Conservation (phyloP, 2,329 filamentous ascomycete genomes). For the Aspergillus intermedius region DNA sequence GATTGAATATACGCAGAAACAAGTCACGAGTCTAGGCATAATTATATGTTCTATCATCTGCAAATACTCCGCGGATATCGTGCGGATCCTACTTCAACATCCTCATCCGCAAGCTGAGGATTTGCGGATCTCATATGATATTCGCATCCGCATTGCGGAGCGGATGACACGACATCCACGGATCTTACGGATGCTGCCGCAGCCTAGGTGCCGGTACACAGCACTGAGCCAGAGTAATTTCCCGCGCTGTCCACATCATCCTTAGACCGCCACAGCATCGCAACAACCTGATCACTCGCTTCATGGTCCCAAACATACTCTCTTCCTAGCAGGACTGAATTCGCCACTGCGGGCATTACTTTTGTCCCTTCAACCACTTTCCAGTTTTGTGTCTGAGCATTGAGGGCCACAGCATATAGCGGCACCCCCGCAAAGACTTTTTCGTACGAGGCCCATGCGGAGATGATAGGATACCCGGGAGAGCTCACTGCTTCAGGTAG, state of each 20-base stretch:
- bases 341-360: background rate
- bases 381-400: background rate
- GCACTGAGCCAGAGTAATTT: conserved; percentile 1
- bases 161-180: too few relatives aligned
- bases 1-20: too few relatives aligned
- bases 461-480: conserved; percentile 3
- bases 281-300: conserved; percentile 2
- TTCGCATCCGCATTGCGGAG: too few relatives aligned
- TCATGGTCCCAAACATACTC: conserved; percentile 1
- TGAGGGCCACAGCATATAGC: background rate
- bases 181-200: too few relatives aligned
- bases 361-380: background rate
- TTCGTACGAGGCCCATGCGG: conserved; percentile 5
- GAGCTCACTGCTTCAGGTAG: conserved; percentile 3
- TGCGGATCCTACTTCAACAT: too few relatives aligned
- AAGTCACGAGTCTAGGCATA: too few relatives aligned
- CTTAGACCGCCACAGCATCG: conserved; percentile 2
- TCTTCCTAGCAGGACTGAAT: background rate
- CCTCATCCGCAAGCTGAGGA: too few relatives aligned
- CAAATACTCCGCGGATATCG: too few relatives aligned
- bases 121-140: too few relatives aligned
- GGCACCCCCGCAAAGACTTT: conserved; percentile 1
- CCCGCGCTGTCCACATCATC: background rate
- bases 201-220: conserved; percentile 1
- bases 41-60: too few relatives aligned